Base-by-base conservation (phyloP, 345 rosid genomes). In the Euclidium syriacum region DNA sequence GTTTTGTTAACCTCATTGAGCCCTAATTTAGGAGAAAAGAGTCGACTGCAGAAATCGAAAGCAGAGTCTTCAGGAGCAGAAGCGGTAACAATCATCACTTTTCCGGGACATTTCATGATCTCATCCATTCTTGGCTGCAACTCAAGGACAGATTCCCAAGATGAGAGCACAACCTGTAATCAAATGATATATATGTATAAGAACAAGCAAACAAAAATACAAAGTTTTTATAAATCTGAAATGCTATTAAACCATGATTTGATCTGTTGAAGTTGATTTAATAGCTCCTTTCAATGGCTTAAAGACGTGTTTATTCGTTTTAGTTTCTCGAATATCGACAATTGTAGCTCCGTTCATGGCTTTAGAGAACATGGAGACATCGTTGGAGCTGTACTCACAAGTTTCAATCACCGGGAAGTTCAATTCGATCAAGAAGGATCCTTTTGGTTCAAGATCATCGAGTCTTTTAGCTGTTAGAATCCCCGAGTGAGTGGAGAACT, bases 401-500 rank as follows among this genome's bases (percentile, higher is more conserved):
- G 65, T 64, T 15, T 73, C 57, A 50, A 65, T 73, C 14, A 54
- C 1, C 16, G 90, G 96, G 41, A 91, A 79, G 42, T 81, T 40
- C 64, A 87, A 26, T 56, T 88, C 85, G 9, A 86, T 66, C 10
- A 73, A 60, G 62, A 53, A 80, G n/a, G 71, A 15, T 2, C 57
- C 66, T 16, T 51, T 46, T 12, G 39, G 52, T 75, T 55, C 71
- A 20, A 3, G 3, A 7, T 58, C 36, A 22, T 16, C 9, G 9
- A 55, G 17, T 11, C 52, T 79, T 73, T 80, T 82, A n/a, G 98
- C 95, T 0, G 73, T 83, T 0, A 86, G 73, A 41, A 75, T 73
- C 44, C 96, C 85, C 0, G 85, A 86, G 7, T 67, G 68, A 0
- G 96, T 88, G 16, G 24, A 65, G 51, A 86, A 88, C 71, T 91